These are phyloP conservation scores for Trypethelium eluteriae DNA, from an alignment of 495 filamentous ascomycete species.

Conservation along the genomic window DNA sequence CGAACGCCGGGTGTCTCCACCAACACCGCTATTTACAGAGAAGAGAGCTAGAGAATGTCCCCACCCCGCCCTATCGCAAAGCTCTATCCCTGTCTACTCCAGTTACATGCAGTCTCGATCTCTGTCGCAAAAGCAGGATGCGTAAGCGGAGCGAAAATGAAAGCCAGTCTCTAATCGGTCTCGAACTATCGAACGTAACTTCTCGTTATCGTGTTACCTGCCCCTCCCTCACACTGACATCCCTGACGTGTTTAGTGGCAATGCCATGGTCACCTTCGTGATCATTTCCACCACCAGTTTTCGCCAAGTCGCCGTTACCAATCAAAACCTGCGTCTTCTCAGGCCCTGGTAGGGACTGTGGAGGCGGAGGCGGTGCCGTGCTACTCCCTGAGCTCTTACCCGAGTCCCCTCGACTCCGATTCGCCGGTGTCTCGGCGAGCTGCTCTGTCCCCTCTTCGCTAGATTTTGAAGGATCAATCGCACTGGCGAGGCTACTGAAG, in stretches of 20 bases:
- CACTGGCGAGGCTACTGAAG: slow-evolving; percentile 8
- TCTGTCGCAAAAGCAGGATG: too few species aligned
- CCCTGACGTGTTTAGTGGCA: neutral
- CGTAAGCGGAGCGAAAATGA: too few species aligned
- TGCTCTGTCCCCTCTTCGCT: slow-evolving; percentile 11
- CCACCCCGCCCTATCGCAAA: neutral
- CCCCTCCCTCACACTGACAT: neutral
- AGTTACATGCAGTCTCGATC: too few species aligned
- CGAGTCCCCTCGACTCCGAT: slow-evolving; percentile 21
- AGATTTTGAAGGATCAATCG: slow-evolving; percentile 10
- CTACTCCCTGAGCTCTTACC: slow-evolving; percentile 24
- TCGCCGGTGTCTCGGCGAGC: slow-evolving; percentile 2
- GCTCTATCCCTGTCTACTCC: neutral
- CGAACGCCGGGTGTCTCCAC: neutral
- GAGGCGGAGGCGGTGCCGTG: slow-evolving; percentile 21
- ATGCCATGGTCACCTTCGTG: neutral
- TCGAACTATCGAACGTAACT: too few species aligned
- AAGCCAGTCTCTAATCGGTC: too few species aligned
- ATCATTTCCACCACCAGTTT: slow-evolving; percentile 5
- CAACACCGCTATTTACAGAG: neutral
- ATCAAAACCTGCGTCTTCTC: neutral
- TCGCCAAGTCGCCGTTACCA: neutral
- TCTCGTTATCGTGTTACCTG: neutral
- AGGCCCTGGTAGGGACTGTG: too few species aligned
- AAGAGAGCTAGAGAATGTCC: neutral